Evolutionary conservation across 495 filamentous ascomycete species (phyloP).

Genomic region (Chaetomium cochliodes): DNA sequence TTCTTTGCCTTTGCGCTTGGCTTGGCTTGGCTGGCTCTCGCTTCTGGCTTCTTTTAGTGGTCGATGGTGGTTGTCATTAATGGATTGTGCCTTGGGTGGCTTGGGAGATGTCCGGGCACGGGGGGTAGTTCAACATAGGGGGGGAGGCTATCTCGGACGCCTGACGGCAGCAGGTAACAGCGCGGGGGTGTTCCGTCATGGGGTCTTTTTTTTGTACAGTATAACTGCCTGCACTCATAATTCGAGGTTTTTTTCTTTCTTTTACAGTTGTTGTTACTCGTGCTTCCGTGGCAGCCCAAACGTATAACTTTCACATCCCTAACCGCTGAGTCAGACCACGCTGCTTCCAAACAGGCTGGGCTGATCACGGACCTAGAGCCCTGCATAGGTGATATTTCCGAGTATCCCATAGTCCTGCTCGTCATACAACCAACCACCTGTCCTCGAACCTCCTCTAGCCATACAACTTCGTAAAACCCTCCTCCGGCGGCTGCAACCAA

Average conservation of each 20-base stretch:
- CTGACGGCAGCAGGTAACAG: neutral
- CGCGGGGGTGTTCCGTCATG: neutral
- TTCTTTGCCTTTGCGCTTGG: neutral
- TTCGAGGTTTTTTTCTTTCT: neutral
- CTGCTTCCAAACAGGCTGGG: no score
- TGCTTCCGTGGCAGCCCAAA: no score
- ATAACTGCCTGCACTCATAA: constrained; percentile 1
- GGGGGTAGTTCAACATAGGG: neutral
- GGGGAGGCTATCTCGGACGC: neutral
- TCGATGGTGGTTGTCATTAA: constrained; percentile 2
- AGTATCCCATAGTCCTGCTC: no score
- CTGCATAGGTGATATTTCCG: no score
- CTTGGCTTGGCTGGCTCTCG: neutral
- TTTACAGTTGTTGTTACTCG: neutral
- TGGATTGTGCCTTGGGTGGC: neutral
- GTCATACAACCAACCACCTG: no score
- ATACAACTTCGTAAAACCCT: constrained; percentile 72
- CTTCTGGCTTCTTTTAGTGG: neutral
- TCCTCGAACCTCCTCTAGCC: no score
- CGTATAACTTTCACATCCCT: no score
- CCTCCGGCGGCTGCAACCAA: constrained; percentile 82
- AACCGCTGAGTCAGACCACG: no score
- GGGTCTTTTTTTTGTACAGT: constrained; percentile 10
- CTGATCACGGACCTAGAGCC: no score
- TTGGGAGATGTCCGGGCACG: neutral